Evolutionary conservation across 768 basidiomycete genomes (phyloP).

Genomic region (Phylloporus rhodoxanthus): DNA sequence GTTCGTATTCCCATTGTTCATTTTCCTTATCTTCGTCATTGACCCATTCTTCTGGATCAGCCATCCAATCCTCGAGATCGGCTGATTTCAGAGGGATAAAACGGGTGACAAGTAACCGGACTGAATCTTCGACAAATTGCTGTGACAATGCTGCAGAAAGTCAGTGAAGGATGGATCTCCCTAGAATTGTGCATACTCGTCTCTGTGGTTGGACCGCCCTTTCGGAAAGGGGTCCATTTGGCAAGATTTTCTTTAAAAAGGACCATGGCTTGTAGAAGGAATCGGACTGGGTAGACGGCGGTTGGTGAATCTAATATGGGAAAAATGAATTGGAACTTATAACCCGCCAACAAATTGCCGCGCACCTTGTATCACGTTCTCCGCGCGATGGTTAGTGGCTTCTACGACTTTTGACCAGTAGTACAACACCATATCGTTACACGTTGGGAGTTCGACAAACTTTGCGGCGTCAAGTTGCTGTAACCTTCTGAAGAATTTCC

Average conservation of each 20-base stretch:
- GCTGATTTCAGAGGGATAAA: constrained; percentile 79
- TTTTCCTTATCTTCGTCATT: constrained; percentile 84
- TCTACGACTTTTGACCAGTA: constrained; percentile 79
- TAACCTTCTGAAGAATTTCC: constrained; percentile 74
- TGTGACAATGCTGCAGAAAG: constrained; percentile 48
- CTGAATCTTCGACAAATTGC: constrained; percentile 69
- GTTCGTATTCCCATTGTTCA: constrained; percentile 90
- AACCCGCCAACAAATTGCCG: not conserved
- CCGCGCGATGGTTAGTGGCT: constrained; percentile 48
- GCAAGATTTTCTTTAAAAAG: constrained; percentile 78
- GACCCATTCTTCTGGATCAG: constrained; percentile 93
- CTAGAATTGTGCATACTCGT: constrained; percentile 40
- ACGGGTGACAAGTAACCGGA: constrained; percentile 69
- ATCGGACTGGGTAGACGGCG: constrained; percentile 69
- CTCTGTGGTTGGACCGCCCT: constrained; percentile 53
- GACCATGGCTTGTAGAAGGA: constrained; percentile 80
- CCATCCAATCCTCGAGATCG: constrained; percentile 80
- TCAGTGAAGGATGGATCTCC: constrained; percentile 6
- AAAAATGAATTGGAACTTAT: not conserved
- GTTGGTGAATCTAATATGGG: constrained; percentile 47
- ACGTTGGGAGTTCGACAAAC: constrained; percentile 60
- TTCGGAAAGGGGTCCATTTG: constrained; percentile 66
- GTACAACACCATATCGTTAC: constrained; percentile 63
- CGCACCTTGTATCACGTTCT: constrained; percentile 53
- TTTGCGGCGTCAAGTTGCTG: constrained; percentile 55